Evolutionary conservation across 1,284 basidiomycete species (phyloP), one percentile per base, ranked within the genome.

Genomic region (Malassezia arunalokei): DNA sequence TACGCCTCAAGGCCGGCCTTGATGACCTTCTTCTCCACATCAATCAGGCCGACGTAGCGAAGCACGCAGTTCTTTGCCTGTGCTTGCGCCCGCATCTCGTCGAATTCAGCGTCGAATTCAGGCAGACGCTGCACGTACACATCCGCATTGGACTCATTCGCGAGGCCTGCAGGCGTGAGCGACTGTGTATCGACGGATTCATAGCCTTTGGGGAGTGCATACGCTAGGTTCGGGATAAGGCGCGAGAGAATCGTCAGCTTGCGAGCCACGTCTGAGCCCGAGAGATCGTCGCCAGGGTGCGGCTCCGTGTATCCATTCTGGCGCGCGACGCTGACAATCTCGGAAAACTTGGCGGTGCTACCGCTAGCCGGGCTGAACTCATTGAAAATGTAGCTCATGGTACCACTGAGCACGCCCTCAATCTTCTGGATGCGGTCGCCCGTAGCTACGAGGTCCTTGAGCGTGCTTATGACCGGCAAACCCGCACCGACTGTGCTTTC

Each of bases 301-400:
- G 94, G 94, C 77, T 98, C 92, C 86, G 92, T 98, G 76, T 92
- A 98, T 0, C 92, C 94, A 64, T 87, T 86, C 65, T 87, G 85
- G 52, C 88, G 85, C 12, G 94, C 94, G 38, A 84, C 75, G 61
- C 81, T 81, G 60, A 98, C 91, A 44, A 98, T 84, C 15, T 87
- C 83, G 3, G 87, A 91, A 76, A 98, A 96, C 64, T 76, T 76
- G 47, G 68, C 63, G 30, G 60, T 41, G 77, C 79, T 24, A 8
- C 67, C 65, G 39, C 68, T 68, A 77, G 75, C 60, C 3, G 67
- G 66, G 27, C 63, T 65, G 49, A 90, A 99, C 63, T 90, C 84
- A 77, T 98, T 98, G 80, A 99, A 99, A 76, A 99, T 96, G 78
- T 98, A 99, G 71, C 85, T 88, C 78, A 99, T 82, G 0, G 92